Evolutionary conservation across 441 rosid species (phyloP), one percentile per base, ranked within the genome.

Genomic region (Euphorbia celastroides): DNA sequence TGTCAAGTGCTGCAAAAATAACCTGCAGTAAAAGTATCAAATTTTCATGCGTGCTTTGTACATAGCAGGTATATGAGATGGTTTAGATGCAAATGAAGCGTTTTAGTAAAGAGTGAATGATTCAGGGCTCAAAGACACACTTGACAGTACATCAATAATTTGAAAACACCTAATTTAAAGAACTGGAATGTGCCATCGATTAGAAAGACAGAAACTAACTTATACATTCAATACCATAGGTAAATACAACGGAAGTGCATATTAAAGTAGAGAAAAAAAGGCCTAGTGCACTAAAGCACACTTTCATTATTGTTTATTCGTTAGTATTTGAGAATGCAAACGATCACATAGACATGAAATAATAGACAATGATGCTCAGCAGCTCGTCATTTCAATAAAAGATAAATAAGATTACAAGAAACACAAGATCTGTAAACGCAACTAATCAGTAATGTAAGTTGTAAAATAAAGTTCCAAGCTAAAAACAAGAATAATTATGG

Each of bases 1-100:
- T 79, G 70, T 92, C 97, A 19, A 92, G 87, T 27, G 98, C 98
- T 16, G 83, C 80, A 82, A 92, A 90, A 62, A 92, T 85, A 48
- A 92, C 97, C 97, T 92, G 77, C 76, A 81, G 13, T 41, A 52
- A 71, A 68, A 72, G 31, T 30, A 64, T 36, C 38, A 61, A 1
- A 1, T 27, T 36, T 20, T 16, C 50, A 48, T 7, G 6, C 3
- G 20, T 19, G 7, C 60, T 51, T 16, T 16, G 52, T 20, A 19
- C 30, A 13, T 63, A 27, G 23, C 57, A 50, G 27, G 36, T n/a
- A 50, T 11, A 64, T 2, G 7, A 9, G 26, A 27, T 46, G 14
- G 46, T 16, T 17, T 32, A 25, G 26, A 44, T 62, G 42, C 25
- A 34, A 34, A 34, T n/a, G n/a, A 34, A 34, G 20, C 5, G 19